Conservation (phyloP, 2,329 filamentous ascomycete genomes). For the Fusarium sp. region DNA sequence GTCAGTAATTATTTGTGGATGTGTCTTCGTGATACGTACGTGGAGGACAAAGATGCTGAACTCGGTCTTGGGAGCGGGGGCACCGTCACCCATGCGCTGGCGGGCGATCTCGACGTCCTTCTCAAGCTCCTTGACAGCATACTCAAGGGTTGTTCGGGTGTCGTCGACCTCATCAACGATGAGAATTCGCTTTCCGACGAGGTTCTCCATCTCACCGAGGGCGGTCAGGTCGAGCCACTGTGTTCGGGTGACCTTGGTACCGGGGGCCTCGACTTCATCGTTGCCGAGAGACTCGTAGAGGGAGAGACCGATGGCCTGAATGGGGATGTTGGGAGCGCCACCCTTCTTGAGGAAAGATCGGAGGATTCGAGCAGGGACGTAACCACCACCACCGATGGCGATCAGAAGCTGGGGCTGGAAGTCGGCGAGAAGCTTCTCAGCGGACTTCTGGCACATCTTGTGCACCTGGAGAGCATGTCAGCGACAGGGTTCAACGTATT, state of each 20-base stretch:
- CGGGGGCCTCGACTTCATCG: constrained; percentile 73
- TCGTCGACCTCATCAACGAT: constrained; percentile 81
- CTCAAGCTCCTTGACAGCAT: constrained; percentile 90
- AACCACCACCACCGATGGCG: constrained; percentile 96
- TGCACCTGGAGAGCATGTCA: constrained; percentile 75
- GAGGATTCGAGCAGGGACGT: constrained; percentile 95
- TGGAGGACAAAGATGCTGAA: constrained; percentile 98
- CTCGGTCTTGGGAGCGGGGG: constrained; percentile 73
- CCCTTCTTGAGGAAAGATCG: constrained; percentile 96
- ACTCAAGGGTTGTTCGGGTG: constrained; percentile 92
- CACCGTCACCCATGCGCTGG: constrained; percentile 74
- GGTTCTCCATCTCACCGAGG: constrained; percentile 75
- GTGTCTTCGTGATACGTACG: constrained; percentile 61
- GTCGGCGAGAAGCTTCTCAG: constrained; percentile 81
- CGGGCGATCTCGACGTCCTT: constrained; percentile 92
- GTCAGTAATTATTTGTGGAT: constrained; percentile 18
- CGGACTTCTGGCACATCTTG: constrained; percentile 93
- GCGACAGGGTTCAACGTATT: neutral
- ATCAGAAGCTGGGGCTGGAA: constrained; percentile 98
- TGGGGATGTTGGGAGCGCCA: constrained; percentile 92
- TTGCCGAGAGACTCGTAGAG: constrained; percentile 88
- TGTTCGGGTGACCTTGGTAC: constrained; percentile 95
- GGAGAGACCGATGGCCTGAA: constrained; percentile 97
- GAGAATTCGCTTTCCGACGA: constrained; percentile 48
- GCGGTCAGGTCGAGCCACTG: constrained; percentile 96